Evolutionary conservation across 768 basidiomycete genomes (phyloP).

Genomic region (Phlegmacium glaucopus): DNA sequence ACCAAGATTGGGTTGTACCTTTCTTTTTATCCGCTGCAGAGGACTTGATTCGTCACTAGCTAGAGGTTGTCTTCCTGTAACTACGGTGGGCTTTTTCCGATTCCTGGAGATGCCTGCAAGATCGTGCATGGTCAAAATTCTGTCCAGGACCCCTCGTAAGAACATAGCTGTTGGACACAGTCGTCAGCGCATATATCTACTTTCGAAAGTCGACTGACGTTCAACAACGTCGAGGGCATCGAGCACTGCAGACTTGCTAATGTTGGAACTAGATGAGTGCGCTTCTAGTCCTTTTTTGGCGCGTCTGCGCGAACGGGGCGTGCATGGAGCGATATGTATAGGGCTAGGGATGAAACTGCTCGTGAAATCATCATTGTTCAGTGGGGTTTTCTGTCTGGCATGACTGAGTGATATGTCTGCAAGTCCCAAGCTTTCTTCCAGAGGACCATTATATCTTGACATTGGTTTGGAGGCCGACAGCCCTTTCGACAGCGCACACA

Average conservation of each 20-base stretch:
- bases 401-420: constrained; percentile 28
- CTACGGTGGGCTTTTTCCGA: neutral
- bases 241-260: constrained; percentile 33
- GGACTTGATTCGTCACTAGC: neutral
- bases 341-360: constrained; percentile 25
- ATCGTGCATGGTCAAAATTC: constrained; percentile 42
- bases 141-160: constrained; percentile 33
- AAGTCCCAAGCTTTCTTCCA: neutral
- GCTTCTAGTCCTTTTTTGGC: constrained; percentile 6
- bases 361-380: neutral
- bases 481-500: constrained; percentile 48
- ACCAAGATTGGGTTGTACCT: too few relatives aligned
- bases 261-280: constrained; percentile 22
- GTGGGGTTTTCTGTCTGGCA: constrained; percentile 16
- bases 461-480: constrained; percentile 18
- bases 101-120: constrained; percentile 35
- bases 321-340: constrained; percentile 18
- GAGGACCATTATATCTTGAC: neutral
- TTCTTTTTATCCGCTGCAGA: too few relatives aligned
- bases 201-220: constrained; percentile 31
- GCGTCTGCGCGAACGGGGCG: constrained; percentile 12
- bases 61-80: neutral
- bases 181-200: constrained; percentile 2
- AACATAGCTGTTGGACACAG: constrained; percentile 26
- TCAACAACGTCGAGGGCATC: constrained; percentile 40